Base-by-base conservation (phyloP, 2,329 filamentous ascomycete species). In the Fusarium sp. region DNA sequence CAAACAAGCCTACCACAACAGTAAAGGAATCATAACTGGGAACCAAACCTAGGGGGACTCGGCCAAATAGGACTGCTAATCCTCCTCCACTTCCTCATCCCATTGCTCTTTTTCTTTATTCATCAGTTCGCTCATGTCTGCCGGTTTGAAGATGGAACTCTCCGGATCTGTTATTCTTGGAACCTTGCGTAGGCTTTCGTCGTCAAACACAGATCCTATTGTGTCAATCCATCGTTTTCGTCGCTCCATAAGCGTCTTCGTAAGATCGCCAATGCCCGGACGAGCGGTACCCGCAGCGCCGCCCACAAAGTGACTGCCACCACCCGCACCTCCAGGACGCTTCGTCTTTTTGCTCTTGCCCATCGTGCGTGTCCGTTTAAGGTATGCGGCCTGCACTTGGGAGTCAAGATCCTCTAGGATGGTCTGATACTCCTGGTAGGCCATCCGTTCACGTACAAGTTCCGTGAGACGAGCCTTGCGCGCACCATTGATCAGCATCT, bases 381-480 rank as follows among this genome's bases (percentile, higher is more conserved):
- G 90, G 78, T 98, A 99, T 6, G 96, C 95, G 55, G 93, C 92
- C 78, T 98, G 95, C 44, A 98, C 94, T 79, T 98, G 96, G 44
- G 91, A 90, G 84, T 99, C 96, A 26, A 99, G 90, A 80, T 99
- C 96, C 79, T 99, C 96, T 54, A 97, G 91, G 75, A 99, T 99
- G 60, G 94, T 98, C 80, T 92, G 92, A 84, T 97, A 99, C 80
- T 99, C 96, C 79, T 99, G 96, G 82, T 96, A 91, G 0, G 96
- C 96, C 89, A 99, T 95, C 72, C 94, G 91, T 79, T 97, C 95
- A 75, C 94, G 92, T 11, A 96, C 93, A 32, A 98, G 87, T 40
- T 98, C 95, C 2, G 93, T 90, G 14, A 99, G 86, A 5, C 95
- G 90, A 10, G 93, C 87, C 82, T 98, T 98, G 69, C 94, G 92